Base-by-base conservation (phyloP, 169 alveolate species). In the Cryptosporidium sp. region DNA sequence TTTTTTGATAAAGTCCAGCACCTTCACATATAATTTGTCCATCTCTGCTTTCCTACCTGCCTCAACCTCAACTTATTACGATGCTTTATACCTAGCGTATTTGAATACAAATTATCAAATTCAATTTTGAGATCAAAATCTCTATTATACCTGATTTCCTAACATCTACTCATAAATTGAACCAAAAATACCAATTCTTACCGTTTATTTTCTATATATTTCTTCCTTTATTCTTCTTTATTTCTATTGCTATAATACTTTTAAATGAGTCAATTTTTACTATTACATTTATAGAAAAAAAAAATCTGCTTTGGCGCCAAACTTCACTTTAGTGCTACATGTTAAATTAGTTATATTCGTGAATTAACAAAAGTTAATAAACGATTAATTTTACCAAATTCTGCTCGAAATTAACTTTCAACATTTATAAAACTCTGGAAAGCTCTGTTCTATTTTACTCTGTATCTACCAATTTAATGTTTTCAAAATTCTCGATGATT, bases 401-500 rank as follows among this genome's bases (percentile, higher is more conserved):
- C 18, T 23, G 6, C 3, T 55, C 18, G 21, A n/a, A 55, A 2
- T 23, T n/a, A 18, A 55, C 0, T 55, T 0, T 26, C 8, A n/a
- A 8, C 29, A 3, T 55, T n/a, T 2, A 9, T 23, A 9, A 5
- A 2, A 21, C 29, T 55, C 29, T 8, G 29, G 5, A 2, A 0
- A 1, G 3, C 37, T 21, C 8, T 5, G 16, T 55, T 26, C 2
- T 55, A 26, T 9, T 10, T 9, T 39, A n/a, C 23, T 65, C 51
- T 0, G 39, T 51, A 41, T 73, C 71, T 12, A 26, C 55, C 1
- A 73, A 31, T 21, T 51, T 12, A n/a, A 73, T 1, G 1, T 73
- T 55, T 29, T 73, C 86, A 35, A 73, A 73, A 10, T 73, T 29
- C 41, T 73, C 71, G 7, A 73, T 33, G 33, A 33, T 26, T 51